These are phyloP conservation scores for Rhodosporidiobolus odoratus DNA, from an alignment of 768 basidiomycete species.

Conservation along the genomic window DNA sequence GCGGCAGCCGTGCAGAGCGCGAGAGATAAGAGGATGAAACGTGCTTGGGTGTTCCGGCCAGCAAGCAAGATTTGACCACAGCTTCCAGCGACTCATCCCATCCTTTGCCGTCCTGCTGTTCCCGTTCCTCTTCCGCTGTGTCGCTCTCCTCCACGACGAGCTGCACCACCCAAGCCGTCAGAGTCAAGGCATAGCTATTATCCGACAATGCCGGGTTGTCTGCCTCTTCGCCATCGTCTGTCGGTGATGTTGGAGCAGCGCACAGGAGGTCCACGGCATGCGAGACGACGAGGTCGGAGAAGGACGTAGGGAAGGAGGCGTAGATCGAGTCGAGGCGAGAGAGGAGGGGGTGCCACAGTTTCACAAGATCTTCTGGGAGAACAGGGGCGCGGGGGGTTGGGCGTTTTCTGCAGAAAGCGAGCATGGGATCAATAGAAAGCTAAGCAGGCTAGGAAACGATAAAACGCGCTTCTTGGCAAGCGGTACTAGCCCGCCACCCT, in stretches of 20 bases:
- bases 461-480: slow-evolving; percentile 67
- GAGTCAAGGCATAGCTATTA: not conserved
- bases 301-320: not conserved
- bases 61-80: slow-evolving; percentile 20
- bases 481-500: slow-evolving; percentile 70
- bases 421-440: not conserved
- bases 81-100: slow-evolving; percentile 1
- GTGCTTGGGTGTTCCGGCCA: slow-evolving; percentile 3
- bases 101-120: not conserved
- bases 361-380: not conserved
- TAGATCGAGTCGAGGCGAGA: slow-evolving; percentile 13
- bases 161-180: not conserved
- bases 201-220: not conserved
- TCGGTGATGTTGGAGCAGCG: not conserved
- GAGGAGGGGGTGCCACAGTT: slow-evolving; percentile 22
- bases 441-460: not conserved
- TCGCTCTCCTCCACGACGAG: not conserved
- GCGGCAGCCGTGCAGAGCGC: not conserved
- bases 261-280: not conserved
- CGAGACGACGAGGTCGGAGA: not conserved
- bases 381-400: slow-evolving; percentile 11
- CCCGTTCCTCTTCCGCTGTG: not conserved
- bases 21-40: not conserved
- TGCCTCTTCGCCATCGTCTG: not conserved
- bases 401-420: slow-evolving; percentile 19